Base-by-base conservation (phyloP, 2,329 filamentous ascomycete genomes). In the Tolypocladium inflatum region DNA sequence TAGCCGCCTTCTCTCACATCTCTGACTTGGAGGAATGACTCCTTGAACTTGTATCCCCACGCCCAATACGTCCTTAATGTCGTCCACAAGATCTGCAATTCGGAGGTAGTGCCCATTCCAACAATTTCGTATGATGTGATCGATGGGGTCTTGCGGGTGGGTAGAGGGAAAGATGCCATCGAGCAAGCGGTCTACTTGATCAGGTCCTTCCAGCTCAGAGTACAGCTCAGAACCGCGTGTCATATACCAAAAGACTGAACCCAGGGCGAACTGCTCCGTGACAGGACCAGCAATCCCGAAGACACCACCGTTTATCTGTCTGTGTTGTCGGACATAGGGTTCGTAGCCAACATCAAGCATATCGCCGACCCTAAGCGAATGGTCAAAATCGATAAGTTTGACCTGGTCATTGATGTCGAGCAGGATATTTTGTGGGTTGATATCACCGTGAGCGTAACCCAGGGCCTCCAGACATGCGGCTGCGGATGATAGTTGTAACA, bases 161-260 rank as follows among this genome's bases (percentile, higher is more conserved):
- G 26, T 58, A 1, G 7, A 26, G 7, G 62, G 62, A 30, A 62
- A 55, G 17, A 33, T 59, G 38, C 60, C 58, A 37, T 62, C 58
- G 2, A 60, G 42, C 43, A 64, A 38, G 57, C 48, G 60, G 55
- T 57, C 48, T 15, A 63, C 61, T 41, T 54, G 42, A 2, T 62
- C 59, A 38, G 37, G 41, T 6, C 61, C 59, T 48, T 58, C 54
- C 3, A 63, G 58, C 42, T 64, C 58, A 8, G 62, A 58, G 54
- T 63, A 65, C 42, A 63, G 21, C 55, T 65, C 58, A 11, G 54
- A 54, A 6, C 60, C 59, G 26, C 59, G 61, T 2, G 33, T 55
- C 56, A 64, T 64, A 48, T 61, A 65, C 60, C 60, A 65, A 43
- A 65, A 64, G 52, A 64, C 50, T 4, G 58, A 65, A 3, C 60